A percentile compares a stretch with the other conserved stretches of the same genome.
These are phyloP conservation scores for Microdochium trichocladiopsis DNA, from an alignment of 2,329 filamentous ascomycete species.

Conservation along the genomic window DNA sequence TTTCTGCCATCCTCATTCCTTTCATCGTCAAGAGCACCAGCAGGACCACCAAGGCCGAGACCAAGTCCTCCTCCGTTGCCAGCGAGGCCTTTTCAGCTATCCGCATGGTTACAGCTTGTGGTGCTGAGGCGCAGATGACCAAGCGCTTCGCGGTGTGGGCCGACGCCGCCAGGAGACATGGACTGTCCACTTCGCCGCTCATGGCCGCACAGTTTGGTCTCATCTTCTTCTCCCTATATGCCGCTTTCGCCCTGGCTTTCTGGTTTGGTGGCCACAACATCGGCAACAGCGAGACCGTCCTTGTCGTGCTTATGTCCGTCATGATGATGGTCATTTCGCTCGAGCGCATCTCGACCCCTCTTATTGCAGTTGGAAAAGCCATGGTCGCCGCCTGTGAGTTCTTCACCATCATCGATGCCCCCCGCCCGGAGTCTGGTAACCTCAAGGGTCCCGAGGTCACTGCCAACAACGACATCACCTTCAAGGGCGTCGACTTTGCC, in stretches of 20 bases:
- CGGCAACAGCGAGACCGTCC: constrained; percentile 33
- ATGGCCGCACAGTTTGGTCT: constrained; percentile 45
- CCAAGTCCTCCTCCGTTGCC: constrained; percentile 50
- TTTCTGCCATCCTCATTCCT: constrained; percentile 41
- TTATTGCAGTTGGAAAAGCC: constrained; percentile 52
- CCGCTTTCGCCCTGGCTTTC: constrained; percentile 50
- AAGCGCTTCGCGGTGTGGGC: constrained; percentile 48
- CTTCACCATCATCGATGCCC: constrained; percentile 46
- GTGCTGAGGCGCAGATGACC: constrained; percentile 48
- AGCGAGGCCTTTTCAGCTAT: constrained; percentile 54
- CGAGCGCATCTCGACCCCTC: constrained; percentile 48
- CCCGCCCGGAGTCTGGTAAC: constrained; percentile 28
- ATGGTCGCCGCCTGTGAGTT: constrained; percentile 51
- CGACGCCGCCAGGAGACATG: constrained; percentile 42
- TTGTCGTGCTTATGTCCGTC: constrained; percentile 51
- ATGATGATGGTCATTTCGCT: constrained; percentile 52
- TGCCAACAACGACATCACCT: constrained; percentile 45
- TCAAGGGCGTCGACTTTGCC: constrained; percentile 62
- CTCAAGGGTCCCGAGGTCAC: constrained; percentile 42
- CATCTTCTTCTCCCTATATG: constrained; percentile 46
- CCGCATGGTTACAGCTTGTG: constrained; percentile 56
- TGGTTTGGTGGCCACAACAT: constrained; percentile 54
- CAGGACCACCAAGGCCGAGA: constrained; percentile 42
- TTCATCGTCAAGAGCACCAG: constrained; percentile 46
- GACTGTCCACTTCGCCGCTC: constrained; percentile 40